A percentile compares a stretch with the other conserved stretches of the same genome.
Evolutionary conservation across 1,284 basidiomycete genomes (phyloP).

Genomic region (Cutaneotrichosporon dermatis): DNA sequence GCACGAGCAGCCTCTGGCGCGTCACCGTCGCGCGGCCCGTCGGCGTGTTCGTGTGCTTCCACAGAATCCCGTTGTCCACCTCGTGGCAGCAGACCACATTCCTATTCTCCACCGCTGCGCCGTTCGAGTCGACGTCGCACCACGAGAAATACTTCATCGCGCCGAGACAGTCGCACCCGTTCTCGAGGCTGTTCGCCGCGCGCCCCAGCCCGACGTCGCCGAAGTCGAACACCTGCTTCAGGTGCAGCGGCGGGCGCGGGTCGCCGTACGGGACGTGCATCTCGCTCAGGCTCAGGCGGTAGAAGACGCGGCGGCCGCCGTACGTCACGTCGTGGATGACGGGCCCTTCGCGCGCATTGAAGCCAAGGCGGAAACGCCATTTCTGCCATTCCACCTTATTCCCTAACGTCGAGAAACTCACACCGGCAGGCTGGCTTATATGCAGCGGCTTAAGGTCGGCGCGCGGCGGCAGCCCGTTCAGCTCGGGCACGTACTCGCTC

Average conservation of each 20-base stretch:
- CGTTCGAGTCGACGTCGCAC: constrained; percentile 2
- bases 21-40: neutral
- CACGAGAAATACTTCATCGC: constrained; percentile 3
- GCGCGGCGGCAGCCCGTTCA: neutral
- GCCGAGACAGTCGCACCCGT: constrained; percentile 8
- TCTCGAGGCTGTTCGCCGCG: constrained; percentile 3
- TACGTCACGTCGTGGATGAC: constrained; percentile 41
- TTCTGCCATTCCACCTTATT: constrained; percentile 53
- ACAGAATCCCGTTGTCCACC: constrained; percentile 47
- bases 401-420: constrained; percentile 68
- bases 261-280: constrained; percentile 52
- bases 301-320: constrained; percentile 43
- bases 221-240: constrained; percentile 23
- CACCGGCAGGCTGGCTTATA: constrained; percentile 1
- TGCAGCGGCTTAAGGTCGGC: constrained; percentile 4
- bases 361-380: constrained; percentile 31
- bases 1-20: constrained; percentile 1
- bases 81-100: constrained; percentile 39
- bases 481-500: neutral
- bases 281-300: constrained; percentile 47
- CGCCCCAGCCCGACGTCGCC: constrained; percentile 4
- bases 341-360: constrained; percentile 45
- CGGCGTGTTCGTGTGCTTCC: constrained; percentile 5
- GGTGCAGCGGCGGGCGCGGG: constrained; percentile 31
- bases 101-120: neutral